Base-by-base conservation (phyloP, 805 yeast species). In the Kockiozyma suomiensis region DNA sequence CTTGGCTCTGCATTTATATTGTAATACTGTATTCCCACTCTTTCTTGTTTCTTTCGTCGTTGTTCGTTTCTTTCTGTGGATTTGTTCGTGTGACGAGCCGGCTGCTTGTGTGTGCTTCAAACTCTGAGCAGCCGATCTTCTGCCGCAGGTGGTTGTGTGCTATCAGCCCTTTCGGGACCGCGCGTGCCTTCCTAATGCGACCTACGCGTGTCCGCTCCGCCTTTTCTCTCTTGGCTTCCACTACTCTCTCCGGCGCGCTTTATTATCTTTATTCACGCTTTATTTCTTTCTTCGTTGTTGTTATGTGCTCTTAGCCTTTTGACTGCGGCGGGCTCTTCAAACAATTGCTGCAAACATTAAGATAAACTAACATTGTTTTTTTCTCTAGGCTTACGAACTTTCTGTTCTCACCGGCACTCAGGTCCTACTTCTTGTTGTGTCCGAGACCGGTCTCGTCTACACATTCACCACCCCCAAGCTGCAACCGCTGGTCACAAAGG, bases 401-500 rank as follows among this genome's bases (percentile, higher is more conserved):
- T 88, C 96, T 21, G 98, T 94, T 54, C 82, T 94, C 69, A 94
- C 99, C 13, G 99, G 99, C 59, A 94, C 99, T 33, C 99, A 94
- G 76, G 98, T 94, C 30, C 81, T 94, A 66, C 79, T 94, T 61
- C 83, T 94, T 69, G 99, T 94, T 58, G 99, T 94, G 32, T 87
- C 96, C 55, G 99, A 94, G 75, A 94, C 99, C n/a, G 99, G 99
- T 15, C 84, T 94, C 64, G 99, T 94, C 56, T 94, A 94, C 76
- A 94, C 99, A 21, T 94, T 94, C 75, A 93, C 98, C 58, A 94
- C 99, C n/a, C 99, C 99, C 60, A 94, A 94, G 76, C 85, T 94
- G 72, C 98, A 94, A 77, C 99, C 99, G 7, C 82, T 94, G 69
- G 99, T 94, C 54, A 94, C 98, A 43, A 92, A 93, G 76, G 87